Percentiles rank a stretch among this genome's conserved stretches.
Conservation (phyloP, 306 rosid genomes). For the Quercus ilex region DNA sequence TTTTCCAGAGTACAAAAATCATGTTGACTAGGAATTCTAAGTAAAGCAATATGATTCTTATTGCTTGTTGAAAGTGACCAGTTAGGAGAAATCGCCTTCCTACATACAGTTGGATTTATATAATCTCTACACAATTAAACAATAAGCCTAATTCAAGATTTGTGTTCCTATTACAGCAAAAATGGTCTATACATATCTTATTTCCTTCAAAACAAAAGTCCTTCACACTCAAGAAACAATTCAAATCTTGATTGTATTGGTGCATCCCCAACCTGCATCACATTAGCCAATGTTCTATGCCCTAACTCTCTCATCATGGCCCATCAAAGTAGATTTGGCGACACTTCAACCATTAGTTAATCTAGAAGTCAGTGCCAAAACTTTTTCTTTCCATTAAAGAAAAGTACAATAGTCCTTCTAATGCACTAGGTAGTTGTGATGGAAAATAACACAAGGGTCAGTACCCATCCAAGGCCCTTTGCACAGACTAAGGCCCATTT, state of each 20-base stretch:
- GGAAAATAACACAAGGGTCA: neutral
- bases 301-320: neutral
- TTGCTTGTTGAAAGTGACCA: too few relatives aligned
- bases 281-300: neutral
- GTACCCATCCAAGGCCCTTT: neutral
- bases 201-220: neutral
- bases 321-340: neutral
- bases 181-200: too few relatives aligned
- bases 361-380: neutral
- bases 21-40: too few relatives aligned
- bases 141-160: too few relatives aligned
- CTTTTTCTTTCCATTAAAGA: neutral
- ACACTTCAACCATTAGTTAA: neutral
- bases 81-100: too few relatives aligned
- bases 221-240: neutral
- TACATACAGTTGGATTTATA: too few relatives aligned
- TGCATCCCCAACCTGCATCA: neutral
- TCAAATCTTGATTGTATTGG: neutral
- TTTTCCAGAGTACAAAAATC: too few relatives aligned
- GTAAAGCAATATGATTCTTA: too few relatives aligned
- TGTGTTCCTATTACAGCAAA: too few relatives aligned
- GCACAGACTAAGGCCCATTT: slow-evolving; percentile 14
- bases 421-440: neutral
- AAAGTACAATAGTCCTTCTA: neutral
- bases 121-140: too few relatives aligned